phyloP scores from a whole-genome alignment of 2,329 filamentous ascomycete species.

The Fusarium nelsonii region DNA sequence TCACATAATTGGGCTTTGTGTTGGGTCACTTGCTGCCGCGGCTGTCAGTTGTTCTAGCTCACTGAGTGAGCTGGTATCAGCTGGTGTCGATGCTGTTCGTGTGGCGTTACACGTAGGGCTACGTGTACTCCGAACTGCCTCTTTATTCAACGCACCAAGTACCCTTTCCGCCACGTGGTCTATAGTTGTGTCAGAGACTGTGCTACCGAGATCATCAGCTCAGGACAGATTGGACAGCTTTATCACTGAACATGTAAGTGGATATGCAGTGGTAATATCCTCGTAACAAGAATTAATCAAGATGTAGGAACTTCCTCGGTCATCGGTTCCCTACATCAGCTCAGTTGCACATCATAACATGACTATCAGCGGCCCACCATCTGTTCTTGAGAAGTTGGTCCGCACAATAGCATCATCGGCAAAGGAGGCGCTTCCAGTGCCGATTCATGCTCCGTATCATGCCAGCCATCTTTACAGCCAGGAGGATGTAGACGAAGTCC shows the following conservation, averaged over 20 bases:
- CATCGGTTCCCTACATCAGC: slow-evolving; percentile 43
- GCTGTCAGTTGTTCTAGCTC: slow-evolving; percentile 45
- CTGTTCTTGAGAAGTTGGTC: slow-evolving; percentile 35
- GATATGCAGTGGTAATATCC: fast-evolving
- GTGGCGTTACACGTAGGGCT: slow-evolving; percentile 17
- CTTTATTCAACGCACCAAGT: slow-evolving; percentile 27
- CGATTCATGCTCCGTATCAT: slow-evolving; percentile 46
- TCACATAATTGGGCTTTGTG: slow-evolving; percentile 43
- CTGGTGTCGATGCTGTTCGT: slow-evolving; percentile 25
- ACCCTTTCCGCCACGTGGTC: neutral
- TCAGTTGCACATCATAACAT: slow-evolving; percentile 38
- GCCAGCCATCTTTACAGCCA: slow-evolving; percentile 41
- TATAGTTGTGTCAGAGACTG: neutral
- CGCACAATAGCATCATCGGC: slow-evolving; percentile 19
- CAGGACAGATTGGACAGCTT: neutral
- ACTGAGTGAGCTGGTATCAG: slow-evolving; percentile 41
- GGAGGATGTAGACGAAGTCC: neutral
- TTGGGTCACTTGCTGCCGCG: slow-evolving; percentile 46
- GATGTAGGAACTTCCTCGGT: slow-evolving; percentile 14
- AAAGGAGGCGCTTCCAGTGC: neutral
- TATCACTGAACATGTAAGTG: slow-evolving; percentile 5
- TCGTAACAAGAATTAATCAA: neutral
- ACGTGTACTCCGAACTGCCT: slow-evolving; percentile 38
- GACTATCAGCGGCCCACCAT: slow-evolving; percentile 46
- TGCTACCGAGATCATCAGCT: neutral